Evolutionary conservation across 2,329 filamentous ascomycete species (phyloP), one percentile per base, ranked within the genome.

Genomic region (Chalara sp.): DNA sequence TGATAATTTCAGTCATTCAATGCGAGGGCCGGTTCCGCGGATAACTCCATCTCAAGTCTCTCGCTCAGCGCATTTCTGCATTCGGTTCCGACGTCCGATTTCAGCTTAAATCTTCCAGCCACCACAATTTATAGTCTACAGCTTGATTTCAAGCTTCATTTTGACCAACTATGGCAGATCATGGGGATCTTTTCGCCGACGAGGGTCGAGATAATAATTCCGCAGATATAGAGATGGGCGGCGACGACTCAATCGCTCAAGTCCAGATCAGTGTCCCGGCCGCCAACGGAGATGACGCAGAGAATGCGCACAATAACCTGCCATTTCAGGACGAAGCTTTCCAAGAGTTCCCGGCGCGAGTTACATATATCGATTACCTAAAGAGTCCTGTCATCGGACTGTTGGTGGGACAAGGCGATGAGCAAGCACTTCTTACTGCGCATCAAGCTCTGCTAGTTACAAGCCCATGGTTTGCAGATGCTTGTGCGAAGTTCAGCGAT

Each of bases 401-500:
- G 31, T 63, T 82, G n/a, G 74, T 89, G 21, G 85, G 86, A 10
- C 68, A 70, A 45, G 82, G 76, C 50, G 79, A 81, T 5, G 67
- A 70, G 1, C 75, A 79, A 60, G 82, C 80, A 7, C 74, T 82
- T 32, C 76, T 96, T 52, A 84, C 81, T 29, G 89, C 89, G 6
- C 91, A 96, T 67, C 86, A 95, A 70, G 83, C 75, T 3, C 76
- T 96, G 30, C 75, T 97, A 35, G 64, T 72, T 8, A 78, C 84
- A 65, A 92, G 88, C 42, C 87, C 89, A 0, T 90, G 78, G 67
- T 89, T 96, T 64, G 73, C 75, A 8, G 77, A 82, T 28, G 73
- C 78, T 6, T 82, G 84, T 63, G 73, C 76, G 8, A 68, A 76
- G 46, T 86, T 90, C 62, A 72, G 73, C 44, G 75, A 80, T 32